A percentile compares a stretch with the other conserved stretches of the same genome.
Evolutionary conservation across 768 basidiomycete species (phyloP).

Genomic region (Suillus subalutaceus): DNA sequence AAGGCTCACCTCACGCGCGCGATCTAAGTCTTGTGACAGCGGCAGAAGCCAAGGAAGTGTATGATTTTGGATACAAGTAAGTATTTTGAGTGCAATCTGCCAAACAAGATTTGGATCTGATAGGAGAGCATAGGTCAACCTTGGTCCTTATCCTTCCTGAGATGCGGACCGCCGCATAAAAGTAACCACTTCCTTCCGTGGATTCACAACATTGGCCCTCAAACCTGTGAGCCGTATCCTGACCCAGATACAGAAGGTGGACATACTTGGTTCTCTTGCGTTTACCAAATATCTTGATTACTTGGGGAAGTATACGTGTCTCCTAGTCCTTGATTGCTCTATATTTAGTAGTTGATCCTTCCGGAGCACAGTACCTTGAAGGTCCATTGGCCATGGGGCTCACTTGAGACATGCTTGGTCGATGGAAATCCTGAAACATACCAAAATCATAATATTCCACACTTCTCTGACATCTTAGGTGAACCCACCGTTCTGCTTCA

Average conservation of each 20-base stretch:
- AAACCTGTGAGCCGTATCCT: constrained; percentile 67
- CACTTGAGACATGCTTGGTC: neutral
- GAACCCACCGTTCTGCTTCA: neutral
- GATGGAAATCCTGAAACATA: neutral
- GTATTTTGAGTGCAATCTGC: constrained; percentile 55
- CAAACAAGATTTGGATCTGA: constrained; percentile 7
- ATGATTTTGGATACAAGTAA: constrained; percentile 23
- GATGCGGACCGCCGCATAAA: constrained; percentile 92
- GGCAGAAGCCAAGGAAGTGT: constrained; percentile 24
- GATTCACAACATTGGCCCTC: constrained; percentile 39
- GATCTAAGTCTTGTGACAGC: constrained; percentile 26
- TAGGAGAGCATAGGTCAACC: neutral
- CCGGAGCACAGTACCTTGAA: neutral
- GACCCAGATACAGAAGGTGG: constrained; percentile 78
- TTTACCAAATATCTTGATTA: constrained; percentile 89
- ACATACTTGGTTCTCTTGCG: constrained; percentile 94
- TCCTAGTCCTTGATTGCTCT: neutral
- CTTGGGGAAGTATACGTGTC: constrained; percentile 68
- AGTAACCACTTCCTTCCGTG: constrained; percentile 63
- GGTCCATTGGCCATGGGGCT: neutral
- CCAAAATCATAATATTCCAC: neutral
- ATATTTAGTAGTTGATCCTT: neutral
- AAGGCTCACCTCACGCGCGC: constrained; percentile 34
- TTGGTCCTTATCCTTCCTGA: constrained; percentile 71
- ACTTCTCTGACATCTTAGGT: neutral